Conservation (phyloP, 2,329 filamentous ascomycete genomes). For the Fusarium nygamai region DNA sequence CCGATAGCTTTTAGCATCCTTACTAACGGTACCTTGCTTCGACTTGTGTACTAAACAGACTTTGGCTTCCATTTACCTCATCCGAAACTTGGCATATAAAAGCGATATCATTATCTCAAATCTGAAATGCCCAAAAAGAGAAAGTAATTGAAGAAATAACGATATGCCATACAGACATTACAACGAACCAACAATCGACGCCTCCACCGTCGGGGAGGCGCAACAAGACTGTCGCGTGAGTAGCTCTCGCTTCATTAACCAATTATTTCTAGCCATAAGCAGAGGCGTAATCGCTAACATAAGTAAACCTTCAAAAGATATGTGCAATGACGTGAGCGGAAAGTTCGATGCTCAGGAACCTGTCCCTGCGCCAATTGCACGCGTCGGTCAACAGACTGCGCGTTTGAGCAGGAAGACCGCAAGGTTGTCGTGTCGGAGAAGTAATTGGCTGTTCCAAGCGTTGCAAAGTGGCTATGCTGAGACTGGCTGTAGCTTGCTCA, state of each 20-base stretch:
- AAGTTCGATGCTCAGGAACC: not conserved
- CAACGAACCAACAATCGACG: not conserved
- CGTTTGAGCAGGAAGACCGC: not conserved
- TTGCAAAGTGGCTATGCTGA: fast-evolving
- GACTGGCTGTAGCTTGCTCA: not conserved
- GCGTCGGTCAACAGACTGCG: not conserved
- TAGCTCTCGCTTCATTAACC: not conserved
- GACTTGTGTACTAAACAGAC: not conserved
- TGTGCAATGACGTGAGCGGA: not conserved
- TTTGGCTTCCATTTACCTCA: not conserved
- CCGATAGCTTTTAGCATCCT: not conserved
- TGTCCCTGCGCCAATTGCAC: not conserved
- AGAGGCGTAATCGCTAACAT: fast-evolving
- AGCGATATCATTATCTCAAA: fast-evolving
- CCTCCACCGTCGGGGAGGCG: not conserved
- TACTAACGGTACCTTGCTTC: not conserved
- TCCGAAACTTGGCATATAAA: not conserved
- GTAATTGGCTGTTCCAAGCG: fast-evolving
- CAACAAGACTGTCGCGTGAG: not conserved
- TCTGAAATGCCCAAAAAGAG: fast-evolving
- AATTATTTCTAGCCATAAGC: not conserved
- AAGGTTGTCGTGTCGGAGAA: not conserved
- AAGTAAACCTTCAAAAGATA: fast-evolving
- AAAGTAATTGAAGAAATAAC: not conserved
- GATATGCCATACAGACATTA: not conserved